phyloP scores from a whole-genome alignment of 202 grass and related monocot genomes.

The Elaeis oleifera region DNA sequence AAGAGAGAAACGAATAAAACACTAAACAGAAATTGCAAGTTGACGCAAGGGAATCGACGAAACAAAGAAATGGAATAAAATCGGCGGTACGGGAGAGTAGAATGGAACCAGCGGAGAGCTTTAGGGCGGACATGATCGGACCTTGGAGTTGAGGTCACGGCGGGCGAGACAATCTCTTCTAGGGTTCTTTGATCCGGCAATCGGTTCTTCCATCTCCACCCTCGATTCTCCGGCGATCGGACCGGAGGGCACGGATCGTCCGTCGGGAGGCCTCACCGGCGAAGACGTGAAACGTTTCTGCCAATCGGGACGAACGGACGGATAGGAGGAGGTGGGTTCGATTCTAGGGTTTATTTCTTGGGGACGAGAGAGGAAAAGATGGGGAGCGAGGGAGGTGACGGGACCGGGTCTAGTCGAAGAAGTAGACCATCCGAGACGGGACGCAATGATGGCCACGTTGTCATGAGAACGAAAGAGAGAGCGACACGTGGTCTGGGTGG shows the following conservation, averaged over 20 bases:
- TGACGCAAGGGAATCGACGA: too few relatives aligned
- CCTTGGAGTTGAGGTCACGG: conserved; percentile 73
- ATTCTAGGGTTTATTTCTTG: conserved; percentile 11
- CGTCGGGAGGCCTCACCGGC: neutral
- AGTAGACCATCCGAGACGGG: too few relatives aligned
- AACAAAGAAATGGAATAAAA: neutral
- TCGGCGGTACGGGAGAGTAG: neutral
- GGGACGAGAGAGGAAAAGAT: too few relatives aligned
- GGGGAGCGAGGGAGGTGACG: too few relatives aligned
- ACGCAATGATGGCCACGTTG: too few relatives aligned
- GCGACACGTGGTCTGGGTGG: too few relatives aligned
- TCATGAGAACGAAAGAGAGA: too few relatives aligned
- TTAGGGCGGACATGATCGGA: conserved; percentile 8
- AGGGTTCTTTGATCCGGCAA: conserved; percentile 31
- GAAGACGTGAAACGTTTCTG: too few relatives aligned
- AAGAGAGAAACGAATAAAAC: too few relatives aligned
- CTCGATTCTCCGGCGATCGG: conserved; percentile 22
- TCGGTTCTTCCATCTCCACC: conserved; percentile 47
- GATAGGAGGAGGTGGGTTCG: neutral
- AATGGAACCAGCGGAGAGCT: neutral
- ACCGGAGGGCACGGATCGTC: neutral
- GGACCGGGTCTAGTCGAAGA: too few relatives aligned
- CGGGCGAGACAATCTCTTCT: conserved; percentile 29
- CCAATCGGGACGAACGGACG: too few relatives aligned
- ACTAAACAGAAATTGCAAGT: too few relatives aligned